Conservation (phyloP, 352 stramenopile genomes). For the Phytophthora chlamydospora region DNA sequence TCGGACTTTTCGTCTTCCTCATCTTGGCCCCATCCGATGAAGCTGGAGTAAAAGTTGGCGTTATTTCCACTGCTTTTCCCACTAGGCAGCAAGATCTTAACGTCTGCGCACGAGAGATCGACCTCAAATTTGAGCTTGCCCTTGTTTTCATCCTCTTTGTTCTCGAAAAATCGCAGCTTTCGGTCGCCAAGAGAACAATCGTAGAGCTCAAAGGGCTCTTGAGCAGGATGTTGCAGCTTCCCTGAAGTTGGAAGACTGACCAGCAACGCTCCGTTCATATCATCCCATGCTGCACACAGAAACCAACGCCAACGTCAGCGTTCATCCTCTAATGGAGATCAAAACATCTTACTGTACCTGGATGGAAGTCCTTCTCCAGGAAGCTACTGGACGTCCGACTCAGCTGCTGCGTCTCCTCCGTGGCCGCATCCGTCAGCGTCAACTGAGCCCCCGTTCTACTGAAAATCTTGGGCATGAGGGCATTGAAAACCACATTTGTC, state of each 20-base stretch:
- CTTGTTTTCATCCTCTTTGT: conserved; percentile 8
- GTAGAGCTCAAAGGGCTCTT: conserved; percentile 42
- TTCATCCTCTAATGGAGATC: background rate
- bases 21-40: conserved; percentile 26
- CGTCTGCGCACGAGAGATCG: conserved; percentile 41
- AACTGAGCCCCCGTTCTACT: conserved; percentile 75
- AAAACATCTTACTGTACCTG: conserved; percentile 21
- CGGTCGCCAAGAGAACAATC: conserved; percentile 41
- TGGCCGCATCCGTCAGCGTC: conserved; percentile 58
- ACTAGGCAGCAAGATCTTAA: conserved; percentile 43
- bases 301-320: conserved; percentile 2
- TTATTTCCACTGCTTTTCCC: conserved; percentile 22
- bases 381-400: conserved; percentile 32
- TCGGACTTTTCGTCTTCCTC: conserved; percentile 17
- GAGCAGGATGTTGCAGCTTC: conserved; percentile 11
- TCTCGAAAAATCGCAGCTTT: conserved; percentile 44
- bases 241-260: conserved; percentile 20
- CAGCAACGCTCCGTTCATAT: conserved; percentile 42
- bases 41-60: conserved; percentile 27
- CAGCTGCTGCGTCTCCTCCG: conserved; percentile 47
- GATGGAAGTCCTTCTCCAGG: conserved; percentile 34
- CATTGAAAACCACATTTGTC: conserved; percentile 75
- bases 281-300: conserved; percentile 24
- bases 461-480: conserved; percentile 69
- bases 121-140: conserved; percentile 39